Percentiles rank a stretch among this genome's conserved stretches.
phyloP scores from a whole-genome alignment of 805 yeast genomes.

The Lachancea waltii region DNA sequence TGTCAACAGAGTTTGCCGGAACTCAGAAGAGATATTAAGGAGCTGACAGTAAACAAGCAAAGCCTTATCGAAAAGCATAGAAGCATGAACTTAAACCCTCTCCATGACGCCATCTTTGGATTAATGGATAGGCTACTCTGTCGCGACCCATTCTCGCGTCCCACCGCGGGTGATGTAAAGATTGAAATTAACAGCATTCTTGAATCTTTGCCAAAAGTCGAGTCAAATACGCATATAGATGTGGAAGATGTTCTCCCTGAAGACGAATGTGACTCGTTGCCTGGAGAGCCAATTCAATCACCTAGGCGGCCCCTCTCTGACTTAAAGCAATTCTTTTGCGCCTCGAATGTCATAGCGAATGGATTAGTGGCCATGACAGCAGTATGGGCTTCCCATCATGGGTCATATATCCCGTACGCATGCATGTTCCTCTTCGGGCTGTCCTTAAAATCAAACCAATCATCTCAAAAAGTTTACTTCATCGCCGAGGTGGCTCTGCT shows the following conservation, averaged over 20 bases:
- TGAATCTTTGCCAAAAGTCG: neutral
- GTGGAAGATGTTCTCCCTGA: neutral
- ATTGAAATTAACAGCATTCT: neutral
- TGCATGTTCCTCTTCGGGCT: neutral
- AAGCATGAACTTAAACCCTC: slow-evolving; percentile 15
- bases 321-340: neutral
- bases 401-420: neutral
- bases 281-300: neutral
- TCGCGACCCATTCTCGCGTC: slow-evolving; percentile 35
- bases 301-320: too few relatives aligned
- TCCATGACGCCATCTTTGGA: slow-evolving; percentile 30
- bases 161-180: slow-evolving; percentile 38
- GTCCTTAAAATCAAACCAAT: neutral
- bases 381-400: neutral
- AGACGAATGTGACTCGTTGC: neutral
- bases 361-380: neutral
- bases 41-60: slow-evolving; percentile 24
- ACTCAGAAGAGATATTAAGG: slow-evolving; percentile 33
- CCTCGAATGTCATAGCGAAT: neutral
- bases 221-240: neutral
- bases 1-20: slow-evolving; percentile 20
- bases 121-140: slow-evolving; percentile 38
- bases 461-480: neutral
- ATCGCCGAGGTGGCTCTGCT: neutral
- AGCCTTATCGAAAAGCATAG: slow-evolving; percentile 16